These are phyloP conservation scores for Sistotremastrum niveocremeum DNA, from an alignment of 768 basidiomycete species.

Conservation along the genomic window DNA sequence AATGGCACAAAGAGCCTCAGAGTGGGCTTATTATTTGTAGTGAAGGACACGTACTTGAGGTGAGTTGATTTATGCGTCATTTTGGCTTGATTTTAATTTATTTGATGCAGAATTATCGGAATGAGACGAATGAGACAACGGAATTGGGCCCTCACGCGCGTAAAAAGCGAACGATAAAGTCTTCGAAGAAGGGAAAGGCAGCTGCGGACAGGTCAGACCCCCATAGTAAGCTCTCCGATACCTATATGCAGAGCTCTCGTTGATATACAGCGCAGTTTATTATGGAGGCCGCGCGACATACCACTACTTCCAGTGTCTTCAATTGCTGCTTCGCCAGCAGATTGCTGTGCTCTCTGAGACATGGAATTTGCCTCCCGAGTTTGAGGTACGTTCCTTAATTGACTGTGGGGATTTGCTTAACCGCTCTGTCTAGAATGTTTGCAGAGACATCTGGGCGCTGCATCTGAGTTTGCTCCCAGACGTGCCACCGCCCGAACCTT, in stretches of 20 bases:
- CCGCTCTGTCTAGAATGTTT: slow-evolving; percentile 37
- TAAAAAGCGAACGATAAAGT: slow-evolving; percentile 55
- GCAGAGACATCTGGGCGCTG: slow-evolving; percentile 70
- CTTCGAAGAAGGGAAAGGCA: slow-evolving; percentile 36
- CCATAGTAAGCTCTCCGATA: slow-evolving; percentile 32
- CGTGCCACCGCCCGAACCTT: slow-evolving; percentile 50
- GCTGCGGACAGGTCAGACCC: slow-evolving; percentile 40
- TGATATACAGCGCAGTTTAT: slow-evolving; percentile 45
- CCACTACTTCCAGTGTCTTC: slow-evolving; percentile 75
- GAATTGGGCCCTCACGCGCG: slow-evolving; percentile 48
- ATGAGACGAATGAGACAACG: slow-evolving; percentile 62
- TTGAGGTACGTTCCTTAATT: slow-evolving; percentile 42
- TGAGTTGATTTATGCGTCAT: slow-evolving; percentile 17
- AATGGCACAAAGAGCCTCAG: slow-evolving; percentile 78
- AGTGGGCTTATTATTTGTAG: slow-evolving; percentile 76
- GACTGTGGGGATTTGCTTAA: slow-evolving; percentile 4
- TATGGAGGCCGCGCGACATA: slow-evolving; percentile 68
- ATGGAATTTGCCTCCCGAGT: slow-evolving; percentile 69
- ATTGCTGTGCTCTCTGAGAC: slow-evolving; percentile 39
- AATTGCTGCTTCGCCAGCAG: slow-evolving; percentile 70
- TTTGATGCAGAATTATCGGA: slow-evolving; percentile 55
- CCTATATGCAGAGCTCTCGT: slow-evolving; percentile 1
- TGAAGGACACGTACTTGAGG: slow-evolving; percentile 87
- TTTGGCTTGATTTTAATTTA: background rate
- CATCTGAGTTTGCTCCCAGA: slow-evolving; percentile 49